Conservation (phyloP, 2,329 filamentous ascomycete species). For the Colletotrichum magnum region DNA sequence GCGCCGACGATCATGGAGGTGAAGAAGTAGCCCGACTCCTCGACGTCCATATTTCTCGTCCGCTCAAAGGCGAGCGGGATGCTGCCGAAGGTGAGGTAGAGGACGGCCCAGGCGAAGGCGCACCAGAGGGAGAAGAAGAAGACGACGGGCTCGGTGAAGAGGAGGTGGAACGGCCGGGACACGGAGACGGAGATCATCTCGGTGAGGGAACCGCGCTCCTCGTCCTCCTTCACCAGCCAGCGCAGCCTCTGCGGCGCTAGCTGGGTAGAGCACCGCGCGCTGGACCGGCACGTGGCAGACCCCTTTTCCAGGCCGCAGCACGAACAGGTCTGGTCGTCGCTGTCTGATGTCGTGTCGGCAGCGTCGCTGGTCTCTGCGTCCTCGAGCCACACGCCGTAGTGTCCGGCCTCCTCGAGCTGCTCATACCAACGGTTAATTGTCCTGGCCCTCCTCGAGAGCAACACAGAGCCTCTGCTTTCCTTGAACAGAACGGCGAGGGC, state of each 20-base stretch:
- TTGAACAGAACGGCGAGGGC: slow-evolving; percentile 79
- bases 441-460: slow-evolving; percentile 82
- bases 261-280: slow-evolving; percentile 18
- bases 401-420: slow-evolving; percentile 75
- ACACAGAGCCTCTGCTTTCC: slow-evolving; percentile 85
- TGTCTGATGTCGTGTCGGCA: slow-evolving; percentile 10
- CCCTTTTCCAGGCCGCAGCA: slow-evolving; percentile 19
- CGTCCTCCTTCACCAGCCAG: slow-evolving; percentile 85
- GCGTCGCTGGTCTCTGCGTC: slow-evolving; percentile 35
- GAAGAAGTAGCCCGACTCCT: slow-evolving; percentile 75
- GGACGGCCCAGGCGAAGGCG: slow-evolving; percentile 88
- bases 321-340: slow-evolving; percentile 28
- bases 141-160: slow-evolving; percentile 83
- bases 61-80: slow-evolving; percentile 82
- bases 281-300: slow-evolving; percentile 15
- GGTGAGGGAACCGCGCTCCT: slow-evolving; percentile 77
- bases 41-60: slow-evolving; percentile 76
- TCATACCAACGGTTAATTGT: slow-evolving; percentile 86
- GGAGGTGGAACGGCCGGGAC: slow-evolving; percentile 82
- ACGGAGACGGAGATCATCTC: slow-evolving; percentile 82
- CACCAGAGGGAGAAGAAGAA: slow-evolving; percentile 94
- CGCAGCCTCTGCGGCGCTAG: slow-evolving; percentile 67
- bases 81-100: slow-evolving; percentile 87
- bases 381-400: slow-evolving; percentile 62
- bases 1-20: slow-evolving; percentile 77